Percentiles rank a stretch among this genome's conserved stretches.
Conservation (phyloP, 768 basidiomycete species). For the Termitomyces sp. region DNA sequence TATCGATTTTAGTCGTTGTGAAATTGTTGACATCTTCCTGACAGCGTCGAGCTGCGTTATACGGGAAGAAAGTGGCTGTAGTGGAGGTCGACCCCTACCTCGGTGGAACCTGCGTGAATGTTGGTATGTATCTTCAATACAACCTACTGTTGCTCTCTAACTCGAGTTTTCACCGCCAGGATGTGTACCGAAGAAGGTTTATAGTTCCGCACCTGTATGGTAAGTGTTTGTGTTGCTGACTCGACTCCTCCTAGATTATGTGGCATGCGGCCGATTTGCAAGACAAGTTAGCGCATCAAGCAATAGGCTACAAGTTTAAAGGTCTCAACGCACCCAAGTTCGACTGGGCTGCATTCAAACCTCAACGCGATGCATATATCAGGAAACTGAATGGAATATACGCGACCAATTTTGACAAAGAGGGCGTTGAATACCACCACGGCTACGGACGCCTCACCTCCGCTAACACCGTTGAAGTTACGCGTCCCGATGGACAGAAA, state of each 20-base stretch:
- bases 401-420: slow-evolving; percentile 82
- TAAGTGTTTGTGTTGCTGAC: not conserved
- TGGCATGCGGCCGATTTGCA: slow-evolving; percentile 93
- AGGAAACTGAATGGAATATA: slow-evolving; percentile 87
- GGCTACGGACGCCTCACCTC: slow-evolving; percentile 76
- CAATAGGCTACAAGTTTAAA: slow-evolving; percentile 68
- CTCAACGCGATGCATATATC: slow-evolving; percentile 95
- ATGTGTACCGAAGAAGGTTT: slow-evolving; percentile 94
- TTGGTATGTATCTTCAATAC: slow-evolving; percentile 56
- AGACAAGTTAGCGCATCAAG: slow-evolving; percentile 78
- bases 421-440: slow-evolving; percentile 82
- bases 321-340: slow-evolving; percentile 62
- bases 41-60: slow-evolving; percentile 86
- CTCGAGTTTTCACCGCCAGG: slow-evolving; percentile 38
- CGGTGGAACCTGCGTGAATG: slow-evolving; percentile 98
- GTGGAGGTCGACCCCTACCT: slow-evolving; percentile 73
- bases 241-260: slow-evolving; percentile 69
- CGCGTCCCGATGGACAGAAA: slow-evolving; percentile 57
- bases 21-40: not conserved
- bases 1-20: not conserved
- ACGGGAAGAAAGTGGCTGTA: slow-evolving; percentile 91
- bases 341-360: slow-evolving; percentile 89
- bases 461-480: slow-evolving; percentile 69
- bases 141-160: not conserved
- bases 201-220: not conserved